Evolutionary conservation across 2,329 filamentous ascomycete species (phyloP), one percentile per base, ranked within the genome.

Genomic region (Calcarisporium arbuscula): DNA sequence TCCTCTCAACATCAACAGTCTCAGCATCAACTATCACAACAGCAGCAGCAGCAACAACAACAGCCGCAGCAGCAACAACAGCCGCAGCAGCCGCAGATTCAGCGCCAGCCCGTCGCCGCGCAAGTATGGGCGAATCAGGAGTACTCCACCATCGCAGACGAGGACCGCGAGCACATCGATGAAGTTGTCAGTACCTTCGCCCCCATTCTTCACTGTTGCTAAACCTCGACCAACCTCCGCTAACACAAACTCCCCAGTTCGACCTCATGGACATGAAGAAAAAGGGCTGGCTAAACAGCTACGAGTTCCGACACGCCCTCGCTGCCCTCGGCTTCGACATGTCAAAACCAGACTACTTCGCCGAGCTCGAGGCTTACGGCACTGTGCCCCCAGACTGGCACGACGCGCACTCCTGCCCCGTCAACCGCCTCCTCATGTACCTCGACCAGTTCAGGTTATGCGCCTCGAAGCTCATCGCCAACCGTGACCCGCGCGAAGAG

Each of bases 231-330:
- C 19, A 18, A 19, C 21, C 8, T 32, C 28, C 29, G 25, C 23
- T 19, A 27, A n/a, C 17, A 21, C 35, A 36, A 19, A 9, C 9
- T 26, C 21, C 33, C 27, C 46, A 94, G 84, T 96, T 96, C 62
- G 81, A 82, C 42, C 80, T 96, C 46, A 96, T 98, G 71, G 92
- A 96, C 60, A 83, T 95, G 53, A 90, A 96, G 70, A 90, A 94
- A 59, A 89, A 96, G 65, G 77, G 81, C 30, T 80, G 85, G 61
- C 86, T 98, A 55, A 90, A 96, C 67, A 96, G 95, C 69, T 92
- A 96, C 66, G 92, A 98, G 65, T 85, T 96, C 58, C 90, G 92
- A 62, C 92, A 96, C 64, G 88, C 90, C 41, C 81, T 96, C 51
- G 92, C 94, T 58, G 92, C 92, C 4, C 79, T 98, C 2, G 92